Conservation (phyloP, 805 yeast genomes). For the Lachancea cidri region DNA sequence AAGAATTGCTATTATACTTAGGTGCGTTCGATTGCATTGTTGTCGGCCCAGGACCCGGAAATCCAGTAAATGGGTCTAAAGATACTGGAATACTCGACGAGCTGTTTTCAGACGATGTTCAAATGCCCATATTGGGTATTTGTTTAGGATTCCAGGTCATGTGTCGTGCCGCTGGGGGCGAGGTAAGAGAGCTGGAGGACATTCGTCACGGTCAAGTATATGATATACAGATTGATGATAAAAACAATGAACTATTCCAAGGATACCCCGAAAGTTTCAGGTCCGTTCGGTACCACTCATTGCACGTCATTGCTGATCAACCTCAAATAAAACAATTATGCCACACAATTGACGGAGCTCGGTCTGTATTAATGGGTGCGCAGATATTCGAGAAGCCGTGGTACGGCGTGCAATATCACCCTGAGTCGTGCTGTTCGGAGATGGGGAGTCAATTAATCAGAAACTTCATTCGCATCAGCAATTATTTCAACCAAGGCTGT, state of each 20-base stretch:
- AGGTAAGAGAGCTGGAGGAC: conserved; percentile 45
- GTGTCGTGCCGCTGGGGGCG: conserved; percentile 56
- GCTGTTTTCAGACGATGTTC: conserved; percentile 40
- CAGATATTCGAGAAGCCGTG: conserved; percentile 57
- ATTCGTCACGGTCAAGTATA: conserved; percentile 88
- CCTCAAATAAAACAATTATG: conserved; percentile 55
- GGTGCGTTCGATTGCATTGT: conserved; percentile 66
- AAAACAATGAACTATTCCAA: conserved; percentile 36
- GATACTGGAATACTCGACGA: conserved; percentile 73
- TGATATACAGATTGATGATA: conserved; percentile 30
- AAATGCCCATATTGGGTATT: conserved; percentile 76
- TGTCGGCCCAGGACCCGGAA: conserved; percentile 97
- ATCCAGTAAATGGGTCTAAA: conserved; percentile 48
- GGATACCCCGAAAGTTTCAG: conserved; percentile 43
- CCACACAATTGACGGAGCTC: conserved; percentile 42
- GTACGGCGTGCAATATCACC: conserved; percentile 95
- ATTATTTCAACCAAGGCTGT: conserved; percentile 3
- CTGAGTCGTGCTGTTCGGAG: conserved; percentile 85
- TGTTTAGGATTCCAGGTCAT: conserved; percentile 91
- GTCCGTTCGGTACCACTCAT: conserved; percentile 86
- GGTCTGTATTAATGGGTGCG: conserved; percentile 71
- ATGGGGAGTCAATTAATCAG: conserved; percentile 53
- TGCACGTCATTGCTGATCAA: conserved; percentile 40
- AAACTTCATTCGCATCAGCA: conserved; percentile 45
- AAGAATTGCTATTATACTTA: conserved; percentile 40